phyloP scores from a whole-genome alignment of 2,329 filamentous ascomycete genomes.

The Neobulgaria alba region DNA sequence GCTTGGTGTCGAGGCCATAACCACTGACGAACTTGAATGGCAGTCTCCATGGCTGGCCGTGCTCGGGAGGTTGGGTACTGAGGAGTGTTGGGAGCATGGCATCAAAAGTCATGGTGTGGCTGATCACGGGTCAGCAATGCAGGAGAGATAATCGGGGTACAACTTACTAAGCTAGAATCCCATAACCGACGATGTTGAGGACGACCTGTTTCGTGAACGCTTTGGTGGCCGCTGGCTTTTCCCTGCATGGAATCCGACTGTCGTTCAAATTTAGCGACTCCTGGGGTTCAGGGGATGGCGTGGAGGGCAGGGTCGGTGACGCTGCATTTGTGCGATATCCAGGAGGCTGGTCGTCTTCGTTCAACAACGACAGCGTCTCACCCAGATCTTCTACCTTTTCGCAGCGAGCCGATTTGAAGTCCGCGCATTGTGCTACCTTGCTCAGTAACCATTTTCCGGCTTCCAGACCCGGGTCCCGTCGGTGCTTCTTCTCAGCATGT shows the following conservation, averaged over 20 bases:
- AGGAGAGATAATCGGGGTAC: constrained; percentile 6
- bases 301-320: constrained; percentile 40
- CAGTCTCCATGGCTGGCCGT: constrained; percentile 45
- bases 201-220: constrained; percentile 81
- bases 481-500: constrained; percentile 70
- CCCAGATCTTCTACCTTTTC: constrained; percentile 33
- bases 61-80: constrained; percentile 29
- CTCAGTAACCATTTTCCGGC: constrained; percentile 62
- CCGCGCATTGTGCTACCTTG: constrained; percentile 25
- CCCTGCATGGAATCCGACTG: constrained; percentile 18
- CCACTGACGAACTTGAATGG: constrained; percentile 88
- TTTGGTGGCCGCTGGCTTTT: constrained; percentile 38
- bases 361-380: constrained; percentile 49
- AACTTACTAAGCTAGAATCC: constrained; percentile 88
- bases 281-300: constrained; percentile 29
- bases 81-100: constrained; percentile 89
- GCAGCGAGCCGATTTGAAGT: constrained; percentile 28
- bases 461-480: constrained; percentile 68
- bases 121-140: constrained; percentile 33
- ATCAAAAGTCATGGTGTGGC: constrained; percentile 95
- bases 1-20: constrained; percentile 73
- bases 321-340: constrained; percentile 57
- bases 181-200: constrained; percentile 81
- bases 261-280: constrained; percentile 31
- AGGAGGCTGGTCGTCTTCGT: constrained; percentile 53